These are phyloP conservation scores for Mortierella sp. DNA, from an alignment of 371 early-diverging fungal genomes.

Conservation along the genomic window DNA sequence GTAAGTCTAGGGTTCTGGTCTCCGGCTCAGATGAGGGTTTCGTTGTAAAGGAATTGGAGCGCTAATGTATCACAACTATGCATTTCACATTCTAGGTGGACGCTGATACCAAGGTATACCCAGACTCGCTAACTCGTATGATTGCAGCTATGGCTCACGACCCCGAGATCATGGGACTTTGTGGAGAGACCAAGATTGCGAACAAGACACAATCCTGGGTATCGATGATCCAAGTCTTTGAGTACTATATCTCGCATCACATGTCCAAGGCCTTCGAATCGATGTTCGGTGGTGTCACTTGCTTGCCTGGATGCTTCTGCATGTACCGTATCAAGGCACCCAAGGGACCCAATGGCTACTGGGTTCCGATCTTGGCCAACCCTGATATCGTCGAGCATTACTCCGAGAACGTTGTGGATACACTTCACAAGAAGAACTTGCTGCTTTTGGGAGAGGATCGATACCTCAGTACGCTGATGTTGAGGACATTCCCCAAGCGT, in stretches of 20 bases:
- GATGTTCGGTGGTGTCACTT: conserved; percentile 96
- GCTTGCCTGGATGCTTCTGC: conserved; percentile 97
- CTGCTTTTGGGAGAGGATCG: conserved; percentile 98
- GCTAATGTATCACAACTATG: background rate
- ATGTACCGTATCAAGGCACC: conserved; percentile 93
- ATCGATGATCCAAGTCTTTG: conserved; percentile 96
- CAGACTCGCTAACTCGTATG: conserved; percentile 80
- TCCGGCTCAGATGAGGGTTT: background rate
- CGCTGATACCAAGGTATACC: conserved; percentile 92
- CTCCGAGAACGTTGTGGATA: conserved; percentile 96
- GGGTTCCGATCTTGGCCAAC: conserved; percentile 91
- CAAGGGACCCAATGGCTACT: conserved; percentile 79
- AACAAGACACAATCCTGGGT: conserved; percentile 87
- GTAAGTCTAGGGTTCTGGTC: conserved; percentile 54
- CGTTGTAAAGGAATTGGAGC: background rate
- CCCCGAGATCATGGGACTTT: conserved; percentile 80
- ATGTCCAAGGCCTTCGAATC: conserved; percentile 94
- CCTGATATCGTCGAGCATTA: conserved; percentile 96
- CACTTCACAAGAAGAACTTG: conserved; percentile 98
- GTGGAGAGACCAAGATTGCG: conserved; percentile 92
- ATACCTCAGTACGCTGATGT: conserved; percentile 98
- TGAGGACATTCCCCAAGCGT: conserved; percentile 95
- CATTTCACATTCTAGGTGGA: conserved; percentile 66
- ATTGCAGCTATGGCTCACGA: conserved; percentile 82
- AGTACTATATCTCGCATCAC: conserved; percentile 97